Base-by-base conservation (phyloP, 495 filamentous ascomycete genomes). In the Neurospora hispaniola region DNA sequence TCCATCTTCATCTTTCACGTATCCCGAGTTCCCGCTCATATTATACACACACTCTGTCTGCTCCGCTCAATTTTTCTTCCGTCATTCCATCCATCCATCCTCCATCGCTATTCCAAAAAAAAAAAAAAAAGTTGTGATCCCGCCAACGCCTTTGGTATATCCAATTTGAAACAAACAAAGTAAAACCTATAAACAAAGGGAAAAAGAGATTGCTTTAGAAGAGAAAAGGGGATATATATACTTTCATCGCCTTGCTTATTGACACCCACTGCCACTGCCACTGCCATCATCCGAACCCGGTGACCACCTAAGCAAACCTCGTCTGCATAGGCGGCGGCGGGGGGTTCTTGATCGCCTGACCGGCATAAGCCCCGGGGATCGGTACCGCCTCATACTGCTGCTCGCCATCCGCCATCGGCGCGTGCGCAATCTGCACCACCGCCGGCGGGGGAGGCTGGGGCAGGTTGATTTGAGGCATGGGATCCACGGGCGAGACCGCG, bases 361-460 rank as follows among this genome's bases (percentile, higher is more conserved):
- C 83, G 35, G 79, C 79, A 69, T 91, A 92, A 1, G 90, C 87
- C 23, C 89, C 88, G 0, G 90, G 90, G 73, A 92, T 91, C 6
- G 89, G 89, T 43, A 92, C 90, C 16, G 86, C 81, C 54, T 88
- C 90, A 81, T 91, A 92, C 72, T 86, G 84, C 77, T 88, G 82
- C 84, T 92, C 90, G 68, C 89, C 89, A 1, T 86, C 86, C 40
- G 86, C 89, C 42, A 86, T 83, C 10, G 85, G 84, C 6, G 87
- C 86, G 66, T 86, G 84, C 42, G 81, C 80, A 70, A 70, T 79
- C 18, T 75, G 71, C 44, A 72, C 70, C 31, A 74, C 75, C 20
- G 76, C 75, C 20, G 76, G 74, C 5, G 76, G 69, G 3, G 78
- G 78, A 71, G 71, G 71, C 31, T 69, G 75, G 74, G 71, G 23